Base-by-base conservation (phyloP, 495 filamentous ascomycete genomes). In the Lasiosphaeriaceae sp. region DNA sequence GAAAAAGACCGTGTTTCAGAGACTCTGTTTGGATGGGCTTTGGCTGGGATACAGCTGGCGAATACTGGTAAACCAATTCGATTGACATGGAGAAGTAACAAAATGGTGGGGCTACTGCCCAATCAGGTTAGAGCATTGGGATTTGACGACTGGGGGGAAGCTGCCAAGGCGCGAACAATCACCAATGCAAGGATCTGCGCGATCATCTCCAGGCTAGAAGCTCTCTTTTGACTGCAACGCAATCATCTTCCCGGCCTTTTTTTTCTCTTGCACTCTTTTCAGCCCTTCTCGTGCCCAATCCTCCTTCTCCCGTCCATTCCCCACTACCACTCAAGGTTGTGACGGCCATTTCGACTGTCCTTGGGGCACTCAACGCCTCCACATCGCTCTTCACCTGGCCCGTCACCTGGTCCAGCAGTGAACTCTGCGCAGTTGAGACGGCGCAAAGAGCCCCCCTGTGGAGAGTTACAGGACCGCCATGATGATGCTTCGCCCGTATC, bases 161-260 rank as follows among this genome's bases (percentile, higher is more conserved):
- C 39, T 16, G n/a, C 39, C 26, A 31, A 50, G 23, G n/a, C 35
- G n/a, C 23, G 35, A 46, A 52, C 52, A 20, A 55, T 17, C 24
- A 41, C 52, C 24, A 51, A 60, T 57, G 64, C 64, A 64, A 52
- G 48, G 66, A 65, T 66, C 66, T 65, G 66, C 64, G 59, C 39
- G 22, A 59, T 43, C 50, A 16, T 51, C 23, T 54, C 44, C 20
- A 50, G 45, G 17, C 44, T 39, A 43, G 14, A 26, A 60, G 58
- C 59, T 65, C 61, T 69, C 58, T 66, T 69, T 67, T 56, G 55
- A 69, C 64, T 55, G 31, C 66, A 62, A 41, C 46, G 23, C 52
- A 49, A 41, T 56, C 16, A 23, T 11, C 19, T 52, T n/a, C 45
- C 16, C 19, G 12, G 17, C 5, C 0, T 44, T 11, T 56, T 54